These are phyloP conservation scores for Xylaria sp. DNA, from an alignment of 2,329 filamentous ascomycete species.

Conservation along the genomic window DNA sequence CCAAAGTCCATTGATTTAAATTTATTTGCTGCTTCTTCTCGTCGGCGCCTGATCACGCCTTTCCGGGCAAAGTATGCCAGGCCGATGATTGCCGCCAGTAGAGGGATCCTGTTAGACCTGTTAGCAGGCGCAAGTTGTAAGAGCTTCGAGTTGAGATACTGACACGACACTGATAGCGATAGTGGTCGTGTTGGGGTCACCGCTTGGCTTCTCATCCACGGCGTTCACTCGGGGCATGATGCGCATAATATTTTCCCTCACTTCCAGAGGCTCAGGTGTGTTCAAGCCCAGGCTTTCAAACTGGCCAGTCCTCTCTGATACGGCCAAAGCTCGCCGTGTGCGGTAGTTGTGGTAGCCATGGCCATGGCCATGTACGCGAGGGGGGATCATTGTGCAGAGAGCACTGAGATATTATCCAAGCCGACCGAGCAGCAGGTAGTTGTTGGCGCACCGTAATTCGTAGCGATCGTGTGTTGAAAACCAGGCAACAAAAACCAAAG, in stretches of 20 bases:
- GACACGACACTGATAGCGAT: conserved; percentile 68
- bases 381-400: conserved; percentile 21
- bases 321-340: conserved; percentile 18
- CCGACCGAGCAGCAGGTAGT: neutral
- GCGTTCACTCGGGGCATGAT: conserved; percentile 31
- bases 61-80: conserved; percentile 75
- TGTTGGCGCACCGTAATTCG: neutral
- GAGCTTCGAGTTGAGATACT: conserved; percentile 36
- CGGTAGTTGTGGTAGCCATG: conserved; percentile 25
- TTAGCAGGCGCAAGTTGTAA: conserved; percentile 16
- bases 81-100: conserved; percentile 60
- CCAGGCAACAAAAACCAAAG: conserved; percentile 3
- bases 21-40: conserved; percentile 79
- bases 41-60: conserved; percentile 62
- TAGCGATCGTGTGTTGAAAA: neutral
- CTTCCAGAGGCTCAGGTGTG: conserved; percentile 7
- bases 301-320: conserved; percentile 15
- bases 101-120: conserved; percentile 59
- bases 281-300: conserved; percentile 14
- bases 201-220: conserved; percentile 56
- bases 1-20: conserved; percentile 93
- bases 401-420: conserved; percentile 1
- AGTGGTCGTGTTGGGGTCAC: conserved; percentile 46
- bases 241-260: conserved; percentile 11
- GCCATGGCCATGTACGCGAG: conserved; percentile 24